These are phyloP conservation scores for Pleurotus giganteus DNA, from an alignment of 768 basidiomycete genomes.

Conservation along the genomic window DNA sequence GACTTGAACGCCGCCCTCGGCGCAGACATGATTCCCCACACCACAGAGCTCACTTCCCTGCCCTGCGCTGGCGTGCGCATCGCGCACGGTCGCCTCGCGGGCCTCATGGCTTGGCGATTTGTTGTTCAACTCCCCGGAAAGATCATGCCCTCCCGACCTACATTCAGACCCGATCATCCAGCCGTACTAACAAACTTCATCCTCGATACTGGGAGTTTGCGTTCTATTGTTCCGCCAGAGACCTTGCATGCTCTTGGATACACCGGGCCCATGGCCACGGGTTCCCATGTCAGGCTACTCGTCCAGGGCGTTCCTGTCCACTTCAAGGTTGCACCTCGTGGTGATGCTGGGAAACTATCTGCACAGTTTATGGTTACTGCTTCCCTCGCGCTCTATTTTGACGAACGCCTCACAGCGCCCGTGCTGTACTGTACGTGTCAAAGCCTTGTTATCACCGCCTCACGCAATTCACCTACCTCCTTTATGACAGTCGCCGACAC, in stretches of 20 bases:
- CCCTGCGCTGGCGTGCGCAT: slow-evolving; percentile 27
- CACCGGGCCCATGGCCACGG: slow-evolving; percentile 12
- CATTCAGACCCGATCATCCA: neutral
- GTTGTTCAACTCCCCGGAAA: slow-evolving; percentile 14
- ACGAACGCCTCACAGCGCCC: slow-evolving; percentile 18
- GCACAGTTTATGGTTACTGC: slow-evolving; percentile 22
- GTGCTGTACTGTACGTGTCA: slow-evolving; percentile 20
- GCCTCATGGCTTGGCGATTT: slow-evolving; percentile 26
- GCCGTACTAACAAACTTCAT: slow-evolving; percentile 22
- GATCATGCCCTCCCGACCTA: neutral
- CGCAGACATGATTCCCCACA: slow-evolving; percentile 16
- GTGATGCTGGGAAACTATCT: slow-evolving; percentile 20
- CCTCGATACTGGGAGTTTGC: slow-evolving; percentile 21
- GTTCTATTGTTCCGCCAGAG: slow-evolving; percentile 17
- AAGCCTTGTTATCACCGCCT: neutral
- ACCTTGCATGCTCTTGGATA: slow-evolving; percentile 18
- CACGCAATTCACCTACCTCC: neutral
- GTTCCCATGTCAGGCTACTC: slow-evolving; percentile 17
- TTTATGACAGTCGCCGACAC: neutral
- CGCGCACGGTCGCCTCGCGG: slow-evolving; percentile 17
- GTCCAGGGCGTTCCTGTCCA: slow-evolving; percentile 20
- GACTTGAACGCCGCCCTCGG: slow-evolving; percentile 22
- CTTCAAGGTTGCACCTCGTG: slow-evolving; percentile 18
- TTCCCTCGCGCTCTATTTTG: slow-evolving; percentile 22
- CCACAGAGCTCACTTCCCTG: slow-evolving; percentile 19